Evolutionary conservation across 2,329 filamentous ascomycete genomes (phyloP), one percentile per base, ranked within the genome.

Genomic region (Penicillium sp.): DNA sequence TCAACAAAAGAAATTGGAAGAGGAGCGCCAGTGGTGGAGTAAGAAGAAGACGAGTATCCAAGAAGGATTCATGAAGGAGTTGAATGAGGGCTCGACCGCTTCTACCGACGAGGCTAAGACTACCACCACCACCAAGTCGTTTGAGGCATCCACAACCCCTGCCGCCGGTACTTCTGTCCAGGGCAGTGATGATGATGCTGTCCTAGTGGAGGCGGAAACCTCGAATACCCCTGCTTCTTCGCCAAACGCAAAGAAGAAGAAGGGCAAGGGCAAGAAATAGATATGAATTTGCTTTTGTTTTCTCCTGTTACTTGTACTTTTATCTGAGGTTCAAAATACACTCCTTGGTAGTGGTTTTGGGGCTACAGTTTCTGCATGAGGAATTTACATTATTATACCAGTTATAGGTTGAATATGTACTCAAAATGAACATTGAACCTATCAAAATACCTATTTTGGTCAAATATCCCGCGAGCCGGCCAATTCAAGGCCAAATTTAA

Each of bases 1-100:
- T 55, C 82, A 95, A 51, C 83, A 90, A 61, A 73, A 76, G 26
- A 84, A 87, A 63, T 75, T 82, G 2, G 77, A 79, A 9, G 75
- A 81, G 35, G 93, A 97, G 72, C 87, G 86, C 72, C 78, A 84
- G 64, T 95, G 89, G 88, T 98, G 93, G 93, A 87, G 88, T 67
- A 87, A 87, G 75, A 86, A 85, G 65, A 81, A 83, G 60, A 78
- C 81, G 40, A 78, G 77, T 54, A 89, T 94, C 58, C 78, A 85
- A 67, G 77, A 80, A 46, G 84, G 83, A 13, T 89, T 93, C 61
- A 84, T 94, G 80, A 88, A 86, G 70, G 89, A 96, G 74, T 75
- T 95, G 42, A 85, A 70, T 48, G 61, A 53, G 49, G 43, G 41
- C 17, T 44, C 49, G 19, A 61, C 64, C 43, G 45, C 48, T 17